Percentiles rank a stretch among this genome's conserved stretches.
phyloP scores from a whole-genome alignment of 768 basidiomycete genomes.

The Suillus plorans region DNA sequence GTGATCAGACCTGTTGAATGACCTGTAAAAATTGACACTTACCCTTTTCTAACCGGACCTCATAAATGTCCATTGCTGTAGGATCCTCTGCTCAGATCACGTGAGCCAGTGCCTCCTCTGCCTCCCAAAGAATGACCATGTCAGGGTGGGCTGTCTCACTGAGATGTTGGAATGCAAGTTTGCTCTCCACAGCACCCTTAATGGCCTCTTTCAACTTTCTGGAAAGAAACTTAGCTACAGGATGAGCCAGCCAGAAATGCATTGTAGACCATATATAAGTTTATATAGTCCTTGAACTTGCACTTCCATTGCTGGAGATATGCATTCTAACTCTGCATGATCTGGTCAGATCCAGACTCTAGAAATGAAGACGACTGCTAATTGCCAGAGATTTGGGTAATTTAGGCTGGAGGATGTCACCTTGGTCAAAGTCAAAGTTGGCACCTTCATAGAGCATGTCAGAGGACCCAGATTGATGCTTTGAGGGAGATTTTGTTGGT shows the following conservation, averaged over 20 bases:
- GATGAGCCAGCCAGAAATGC: neutral
- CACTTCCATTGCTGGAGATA: no score
- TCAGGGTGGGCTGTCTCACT: neutral
- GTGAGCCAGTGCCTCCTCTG: neutral
- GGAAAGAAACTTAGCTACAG: neutral
- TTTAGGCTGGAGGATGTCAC: no score
- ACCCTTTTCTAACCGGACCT: neutral
- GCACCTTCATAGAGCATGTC: no score
- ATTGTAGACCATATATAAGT: neutral
- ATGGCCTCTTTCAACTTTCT: constrained; percentile 3
- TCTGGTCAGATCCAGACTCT: neutral
- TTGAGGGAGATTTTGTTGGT: no score
- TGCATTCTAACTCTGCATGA: neutral
- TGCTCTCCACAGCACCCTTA: neutral
- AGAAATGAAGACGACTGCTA: no score
- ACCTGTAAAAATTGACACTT: no score
- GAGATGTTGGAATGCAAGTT: neutral
- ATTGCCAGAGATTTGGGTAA: no score
- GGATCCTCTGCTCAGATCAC: neutral
- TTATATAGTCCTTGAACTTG: no score
- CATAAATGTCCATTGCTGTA: constrained; percentile 7
- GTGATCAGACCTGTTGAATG: no score
- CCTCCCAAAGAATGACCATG: constrained; percentile 2
- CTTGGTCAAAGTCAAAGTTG: no score
- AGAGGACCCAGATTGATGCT: no score